Evolutionary conservation across 192 early-diverging fungal species (phyloP), one percentile per base, ranked within the genome.

Genomic region (Coemansia sp.): DNA sequence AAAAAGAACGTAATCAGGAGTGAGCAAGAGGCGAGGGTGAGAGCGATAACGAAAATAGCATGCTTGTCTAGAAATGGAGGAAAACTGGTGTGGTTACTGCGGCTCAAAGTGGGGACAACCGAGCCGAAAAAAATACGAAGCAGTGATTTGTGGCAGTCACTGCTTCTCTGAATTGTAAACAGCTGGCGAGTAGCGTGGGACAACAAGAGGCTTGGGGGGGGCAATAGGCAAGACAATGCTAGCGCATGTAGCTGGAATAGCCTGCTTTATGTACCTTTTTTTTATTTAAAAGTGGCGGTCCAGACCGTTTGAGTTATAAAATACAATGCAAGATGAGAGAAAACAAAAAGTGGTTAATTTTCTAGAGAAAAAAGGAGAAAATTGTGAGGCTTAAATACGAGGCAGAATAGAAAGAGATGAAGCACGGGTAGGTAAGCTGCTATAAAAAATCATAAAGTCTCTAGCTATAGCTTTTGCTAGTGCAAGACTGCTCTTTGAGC

Each of bases 101-200:
- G 26, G 31, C 28, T 28, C 51, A 28, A 50, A 26, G 43, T 18
- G 43, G 43, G 43, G 43, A 45, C n/a, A 18, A 9, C 6, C 9
- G 43, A 45, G 43, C 43, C 18, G 43, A 11, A 8, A 50, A 50
- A 50, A 26, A 46, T 7, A 46, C 23, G 10, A 50, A 50, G 48
- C 48, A 50, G 48, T 50, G 21, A 50, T 50, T 26, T 50, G 48
- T 50, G 43, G 43, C 43, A 45, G 24, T 26, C 51, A 55, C 24
- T 14, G 21, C 11, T 1, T 28, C 14, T 16, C 26, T 2, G 28
- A 51, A 28, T 24, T 55, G 51, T 33, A 55, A 55, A 55, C 51
- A 55, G 14, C 26, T 16, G 51, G 26, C 51, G 26, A 55, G 26
- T 31, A 55, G 51, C 51, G 51, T 55, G 51, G 28, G 51, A 45